phyloP scores from a whole-genome alignment of 192 early-diverging fungal genomes.

The Dispira simplex region DNA sequence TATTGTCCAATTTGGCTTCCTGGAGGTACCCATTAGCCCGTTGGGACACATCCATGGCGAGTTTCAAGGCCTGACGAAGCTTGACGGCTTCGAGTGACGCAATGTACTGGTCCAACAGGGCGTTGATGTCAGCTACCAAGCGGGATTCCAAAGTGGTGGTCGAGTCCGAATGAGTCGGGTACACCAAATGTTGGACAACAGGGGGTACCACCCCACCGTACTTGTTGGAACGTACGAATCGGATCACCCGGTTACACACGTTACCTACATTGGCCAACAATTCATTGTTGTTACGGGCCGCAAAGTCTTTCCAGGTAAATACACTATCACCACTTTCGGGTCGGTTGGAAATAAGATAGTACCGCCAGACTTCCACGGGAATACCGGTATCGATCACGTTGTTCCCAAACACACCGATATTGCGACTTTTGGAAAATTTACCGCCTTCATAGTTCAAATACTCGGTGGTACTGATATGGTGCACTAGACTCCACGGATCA shows the following conservation, averaged over 20 bases:
- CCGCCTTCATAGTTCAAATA: constrained; percentile 93
- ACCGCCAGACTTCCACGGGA: constrained; percentile 89
- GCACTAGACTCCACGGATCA: constrained; percentile 81
- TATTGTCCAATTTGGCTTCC: constrained; percentile 82
- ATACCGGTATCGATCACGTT: constrained; percentile 83
- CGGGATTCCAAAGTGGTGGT: constrained; percentile 42
- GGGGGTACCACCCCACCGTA: constrained; percentile 74
- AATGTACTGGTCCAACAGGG: constrained; percentile 55
- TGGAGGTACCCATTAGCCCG: constrained; percentile 93
- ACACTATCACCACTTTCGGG: constrained; percentile 85
- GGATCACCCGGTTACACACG: constrained; percentile 93
- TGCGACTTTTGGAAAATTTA: constrained; percentile 95
- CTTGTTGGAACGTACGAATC: constrained; percentile 73
- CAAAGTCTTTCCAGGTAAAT: constrained; percentile 89
- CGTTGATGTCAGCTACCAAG: constrained; percentile 74
- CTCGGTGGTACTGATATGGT: constrained; percentile 89
- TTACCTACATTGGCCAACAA: constrained; percentile 93
- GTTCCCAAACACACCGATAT: constrained; percentile 94
- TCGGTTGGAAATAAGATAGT: constrained; percentile 83
- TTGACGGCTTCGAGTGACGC: constrained; percentile 71
- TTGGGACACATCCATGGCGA: constrained; percentile 88
- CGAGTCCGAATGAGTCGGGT: constrained; percentile 20
- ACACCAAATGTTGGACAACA: constrained; percentile 21
- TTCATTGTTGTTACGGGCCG: constrained; percentile 89
- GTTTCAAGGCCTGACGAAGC: constrained; percentile 59